Percentiles rank a stretch among this genome's conserved stretches.
Evolutionary conservation across 2,329 filamentous ascomycete species (phyloP).

Genomic region (Pyricularia pennisetigena): DNA sequence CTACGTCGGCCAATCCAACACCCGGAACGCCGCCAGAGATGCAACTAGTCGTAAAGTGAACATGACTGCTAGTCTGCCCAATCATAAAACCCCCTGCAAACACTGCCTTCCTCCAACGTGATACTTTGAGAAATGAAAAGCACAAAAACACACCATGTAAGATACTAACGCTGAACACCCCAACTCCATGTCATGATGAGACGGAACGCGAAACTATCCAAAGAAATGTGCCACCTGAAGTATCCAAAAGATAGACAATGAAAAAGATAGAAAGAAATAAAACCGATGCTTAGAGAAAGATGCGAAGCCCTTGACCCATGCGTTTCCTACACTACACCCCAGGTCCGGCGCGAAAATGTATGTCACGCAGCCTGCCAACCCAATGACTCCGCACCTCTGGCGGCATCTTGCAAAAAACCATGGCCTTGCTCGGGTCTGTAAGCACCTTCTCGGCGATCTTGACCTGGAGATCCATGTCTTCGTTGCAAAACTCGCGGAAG

Average conservation of each 20-base stretch:
- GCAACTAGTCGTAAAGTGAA: not conserved
- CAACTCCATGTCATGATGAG: not conserved
- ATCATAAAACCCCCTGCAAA: not conserved
- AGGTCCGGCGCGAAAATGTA: slow-evolving; percentile 21
- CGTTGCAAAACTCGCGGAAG: slow-evolving; percentile 46
- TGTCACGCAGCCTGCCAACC: slow-evolving; percentile 41
- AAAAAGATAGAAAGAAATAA: not conserved
- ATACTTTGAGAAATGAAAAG: not conserved
- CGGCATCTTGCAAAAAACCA: slow-evolving; percentile 55
- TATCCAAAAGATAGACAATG: not conserved
- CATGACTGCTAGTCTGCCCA: not conserved
- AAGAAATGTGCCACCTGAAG: not conserved
- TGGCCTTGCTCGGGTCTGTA: slow-evolving; percentile 48
- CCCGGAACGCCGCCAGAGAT: not conserved
- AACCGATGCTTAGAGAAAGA: not conserved
- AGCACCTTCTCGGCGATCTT: slow-evolving; percentile 49
- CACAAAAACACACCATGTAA: not conserved
- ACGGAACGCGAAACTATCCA: not conserved
- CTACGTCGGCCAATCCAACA: not conserved
- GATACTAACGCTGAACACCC: not conserved
- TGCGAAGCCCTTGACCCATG: not conserved
- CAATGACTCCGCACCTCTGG: slow-evolving; percentile 41
- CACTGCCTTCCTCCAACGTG: not conserved
- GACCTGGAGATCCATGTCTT: slow-evolving; percentile 48
- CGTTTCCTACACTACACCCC: slow-evolving; percentile 11